Evolutionary conservation across 1,284 basidiomycete species (phyloP).

Genomic region (Meripilus lineatus): DNA sequence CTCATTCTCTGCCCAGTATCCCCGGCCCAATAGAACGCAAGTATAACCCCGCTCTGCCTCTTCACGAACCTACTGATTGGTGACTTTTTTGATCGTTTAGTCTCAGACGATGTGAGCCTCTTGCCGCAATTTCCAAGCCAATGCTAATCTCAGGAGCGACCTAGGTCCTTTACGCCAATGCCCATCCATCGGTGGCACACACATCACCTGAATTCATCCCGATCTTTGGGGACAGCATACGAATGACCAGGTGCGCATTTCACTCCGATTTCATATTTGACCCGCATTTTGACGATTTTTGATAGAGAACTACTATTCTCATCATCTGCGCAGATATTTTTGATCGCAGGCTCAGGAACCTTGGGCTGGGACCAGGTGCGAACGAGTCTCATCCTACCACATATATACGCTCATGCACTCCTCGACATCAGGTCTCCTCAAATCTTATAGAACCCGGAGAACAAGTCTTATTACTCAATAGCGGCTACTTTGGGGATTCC

Average conservation of each 20-base stretch:
- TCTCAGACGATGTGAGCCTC: conserved; percentile 67
- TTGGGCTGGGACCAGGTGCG: conserved; percentile 86
- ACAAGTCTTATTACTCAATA: conserved; percentile 76
- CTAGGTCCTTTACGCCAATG: conserved; percentile 74
- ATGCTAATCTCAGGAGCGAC: too few relatives aligned
- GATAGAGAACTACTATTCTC: conserved; percentile 73
- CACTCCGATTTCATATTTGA: conserved; percentile 4
- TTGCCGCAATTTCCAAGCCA: not conserved
- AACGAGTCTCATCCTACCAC: not conserved
- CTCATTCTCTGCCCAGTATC: conserved; percentile 56
- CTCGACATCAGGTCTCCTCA: conserved; percentile 53
- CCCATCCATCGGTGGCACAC: conserved; percentile 86
- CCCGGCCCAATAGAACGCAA: conserved; percentile 73
- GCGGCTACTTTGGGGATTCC: conserved; percentile 87
- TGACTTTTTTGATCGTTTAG: conserved; percentile 13
- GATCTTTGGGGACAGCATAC: conserved; percentile 87
- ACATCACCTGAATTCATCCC: conserved; percentile 89
- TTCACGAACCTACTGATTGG: not conserved
- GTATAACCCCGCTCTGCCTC: not conserved
- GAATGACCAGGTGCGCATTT: conserved; percentile 66
- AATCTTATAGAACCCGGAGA: conserved; percentile 85
- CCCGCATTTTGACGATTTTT: not conserved
- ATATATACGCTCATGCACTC: not conserved
- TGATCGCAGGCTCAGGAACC: conserved; percentile 93
- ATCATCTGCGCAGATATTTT: conserved; percentile 76